Evolutionary conservation across 1,284 basidiomycete species (phyloP), one percentile per base, ranked within the genome.

Genomic region (Heterobasidion occidentale): DNA sequence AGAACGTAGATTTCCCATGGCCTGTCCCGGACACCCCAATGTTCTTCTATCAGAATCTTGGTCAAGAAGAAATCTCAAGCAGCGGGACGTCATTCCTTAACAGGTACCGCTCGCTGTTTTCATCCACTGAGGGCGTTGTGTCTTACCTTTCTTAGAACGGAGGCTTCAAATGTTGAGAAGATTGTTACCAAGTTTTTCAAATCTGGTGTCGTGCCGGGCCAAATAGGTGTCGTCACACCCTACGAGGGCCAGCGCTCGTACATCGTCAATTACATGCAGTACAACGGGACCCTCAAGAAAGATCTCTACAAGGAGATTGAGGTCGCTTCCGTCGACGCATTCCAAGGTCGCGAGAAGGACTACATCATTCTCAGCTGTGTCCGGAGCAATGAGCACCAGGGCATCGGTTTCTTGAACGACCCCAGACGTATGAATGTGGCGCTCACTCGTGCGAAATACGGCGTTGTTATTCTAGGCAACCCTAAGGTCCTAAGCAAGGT

Each of bases 101-200:
- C 71, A 84, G 89, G 88, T 85, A 57, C 51, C 51, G 57, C 57
- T 58, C 57, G 55, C 12, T 45, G 36, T 60, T 61, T 53, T 55
- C 51, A 58, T 58, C 56, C 19, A 46, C 47, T 53, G 49, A 59
- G 61, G 7, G 62, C 59, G 27, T 61, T 58, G 36, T 57, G 56
- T 53, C 44, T 59, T 45, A 53, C 56, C 60, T 6, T 27, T 46
- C 54, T 51, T 69, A 92, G 96, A 67, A 99, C 96, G 36, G 97
- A 99, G 70, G 96, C 97, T 1, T 94, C 93, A 42, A 98, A 98
- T 64, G 97, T 99, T 42, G 97, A 99, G 74, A 99, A 99, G 81
- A 98, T 99, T 64, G 94, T 99, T 44, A 99, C 97, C 54, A 94
- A 96, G 67, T 98, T 99, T 77, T 99, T 99, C 89, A 98, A 98